These are phyloP conservation scores for Lycium ferocissimum DNA, from an alignment of 257 asterid genomes.

Conservation along the genomic window DNA sequence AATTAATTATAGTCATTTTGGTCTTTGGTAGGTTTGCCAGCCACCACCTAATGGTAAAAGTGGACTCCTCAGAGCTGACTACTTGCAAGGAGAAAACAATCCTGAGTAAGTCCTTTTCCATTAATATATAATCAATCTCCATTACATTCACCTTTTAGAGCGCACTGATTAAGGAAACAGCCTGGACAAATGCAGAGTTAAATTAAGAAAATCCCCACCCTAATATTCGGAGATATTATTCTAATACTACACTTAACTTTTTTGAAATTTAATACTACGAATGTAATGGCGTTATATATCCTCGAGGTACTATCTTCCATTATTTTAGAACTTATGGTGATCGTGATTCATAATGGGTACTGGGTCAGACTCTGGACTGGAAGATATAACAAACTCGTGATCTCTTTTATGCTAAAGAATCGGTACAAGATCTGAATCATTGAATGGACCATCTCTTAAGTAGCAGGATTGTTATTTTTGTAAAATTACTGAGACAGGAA, in stretches of 20 bases:
- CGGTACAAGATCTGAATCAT: not conserved
- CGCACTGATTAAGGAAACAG: conserved; percentile 16
- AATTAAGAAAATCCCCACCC: not conserved
- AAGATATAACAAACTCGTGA: not conserved
- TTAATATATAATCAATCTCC: not conserved
- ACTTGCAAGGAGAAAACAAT: conserved; percentile 64
- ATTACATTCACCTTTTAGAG: not conserved
- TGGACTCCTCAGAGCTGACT: conserved; percentile 82
- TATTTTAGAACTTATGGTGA: not conserved
- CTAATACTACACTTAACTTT: not conserved
- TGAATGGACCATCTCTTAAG: not conserved
- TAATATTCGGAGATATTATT: not conserved
- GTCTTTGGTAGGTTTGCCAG: conserved; percentile 67
- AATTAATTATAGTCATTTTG: conserved; percentile 32
- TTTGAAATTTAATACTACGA: not conserved
- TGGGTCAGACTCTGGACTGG: not conserved
- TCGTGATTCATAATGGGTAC: not conserved
- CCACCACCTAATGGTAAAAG: conserved; percentile 90
- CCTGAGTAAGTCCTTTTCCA: conserved; percentile 60
- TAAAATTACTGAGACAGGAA: not conserved
- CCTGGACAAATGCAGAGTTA: not conserved
- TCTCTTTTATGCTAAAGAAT: not conserved
- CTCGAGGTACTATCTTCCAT: not conserved
- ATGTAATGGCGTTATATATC: not conserved
- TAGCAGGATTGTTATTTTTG: not conserved